phyloP scores from a whole-genome alignment of 1,139 yeast species.

The Pichia norvegensis region DNA sequence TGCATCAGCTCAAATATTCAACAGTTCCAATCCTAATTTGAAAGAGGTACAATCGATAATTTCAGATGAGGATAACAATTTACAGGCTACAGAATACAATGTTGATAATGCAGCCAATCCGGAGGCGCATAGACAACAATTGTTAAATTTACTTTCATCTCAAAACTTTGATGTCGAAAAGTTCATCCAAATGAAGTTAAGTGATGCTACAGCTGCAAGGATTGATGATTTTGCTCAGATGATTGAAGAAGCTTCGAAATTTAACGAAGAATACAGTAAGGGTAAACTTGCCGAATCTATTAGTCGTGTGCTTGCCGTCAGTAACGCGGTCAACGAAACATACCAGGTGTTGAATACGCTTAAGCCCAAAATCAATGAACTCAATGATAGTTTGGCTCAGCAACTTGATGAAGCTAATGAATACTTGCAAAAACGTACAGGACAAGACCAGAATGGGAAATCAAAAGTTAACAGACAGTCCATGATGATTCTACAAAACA shows the following conservation, averaged over 20 bases:
- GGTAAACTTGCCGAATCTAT: conserved; percentile 63
- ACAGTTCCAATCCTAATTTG: conserved; percentile 2
- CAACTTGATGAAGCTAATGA: conserved; percentile 46
- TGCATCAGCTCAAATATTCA: conserved; percentile 10
- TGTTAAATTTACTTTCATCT: conserved; percentile 3
- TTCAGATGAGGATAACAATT: neutral
- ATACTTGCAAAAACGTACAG: conserved; percentile 44
- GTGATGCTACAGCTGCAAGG: conserved; percentile 12
- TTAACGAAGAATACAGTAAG: conserved; percentile 56
- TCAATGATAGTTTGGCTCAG: conserved; percentile 56
- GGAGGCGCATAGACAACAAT: conserved; percentile 2
- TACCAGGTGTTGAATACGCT: conserved; percentile 57
- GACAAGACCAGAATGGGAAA: conserved; percentile 39
- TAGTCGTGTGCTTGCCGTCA: conserved; percentile 60
- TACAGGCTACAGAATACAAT: neutral
- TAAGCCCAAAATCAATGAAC: conserved; percentile 52
- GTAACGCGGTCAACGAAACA: conserved; percentile 55
- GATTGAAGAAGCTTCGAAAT: conserved; percentile 6
- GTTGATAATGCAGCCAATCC: neutral
- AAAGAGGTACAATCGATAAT: conserved; percentile 2
- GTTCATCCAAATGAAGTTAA: conserved; percentile 8
- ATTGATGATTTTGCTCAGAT: conserved; percentile 12
- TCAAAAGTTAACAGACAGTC: conserved; percentile 14
- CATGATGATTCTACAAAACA: conserved; percentile 45
- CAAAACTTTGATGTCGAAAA: conserved; percentile 5